Evolutionary conservation across 179 eudicot genomes (phyloP).

Genomic region (Camellia oleifera): DNA sequence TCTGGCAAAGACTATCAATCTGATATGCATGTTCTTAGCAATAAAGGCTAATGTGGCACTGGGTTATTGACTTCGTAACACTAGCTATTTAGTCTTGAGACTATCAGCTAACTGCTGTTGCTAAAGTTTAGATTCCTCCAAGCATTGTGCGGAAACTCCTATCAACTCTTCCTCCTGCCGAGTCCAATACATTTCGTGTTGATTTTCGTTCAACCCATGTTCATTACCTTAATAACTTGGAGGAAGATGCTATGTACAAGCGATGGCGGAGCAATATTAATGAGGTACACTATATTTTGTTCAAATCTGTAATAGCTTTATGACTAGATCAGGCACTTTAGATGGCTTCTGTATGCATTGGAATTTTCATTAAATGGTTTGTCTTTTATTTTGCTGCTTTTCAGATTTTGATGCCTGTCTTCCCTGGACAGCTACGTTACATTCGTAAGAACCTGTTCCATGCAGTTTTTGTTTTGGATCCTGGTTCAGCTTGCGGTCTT

Average conservation of each 20-base stretch:
- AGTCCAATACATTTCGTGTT: conserved; percentile 71
- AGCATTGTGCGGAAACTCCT: conserved; percentile 64
- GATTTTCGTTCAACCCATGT: conserved; percentile 95
- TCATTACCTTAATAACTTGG: conserved; percentile 94
- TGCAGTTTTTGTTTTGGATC: conserved; percentile 89
- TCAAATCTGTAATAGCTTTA: neutral
- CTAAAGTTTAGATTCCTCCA: conserved; percentile 65
- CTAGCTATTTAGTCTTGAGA: conserved; percentile 8
- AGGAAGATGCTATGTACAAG: conserved; percentile 82
- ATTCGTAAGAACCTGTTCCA: conserved; percentile 91
- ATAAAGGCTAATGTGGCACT: neutral
- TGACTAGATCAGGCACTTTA: neutral
- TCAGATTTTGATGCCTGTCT: conserved; percentile 97
- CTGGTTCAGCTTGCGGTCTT: conserved; percentile 82
- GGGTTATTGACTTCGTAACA: neutral
- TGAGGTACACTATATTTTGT: conserved; percentile 54
- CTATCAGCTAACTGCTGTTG: conserved; percentile 18
- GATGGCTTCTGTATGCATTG: neutral
- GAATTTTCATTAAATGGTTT: neutral
- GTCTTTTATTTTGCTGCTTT: conserved; percentile 11
- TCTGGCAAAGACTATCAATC: neutral
- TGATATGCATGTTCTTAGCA: neutral
- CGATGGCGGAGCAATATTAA: conserved; percentile 94
- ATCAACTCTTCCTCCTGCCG: conserved; percentile 68
- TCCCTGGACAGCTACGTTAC: conserved; percentile 95